Conservation (phyloP, 225 moss, liverwort and hornwort genomes). For the Physcomitrium patens region DNA sequence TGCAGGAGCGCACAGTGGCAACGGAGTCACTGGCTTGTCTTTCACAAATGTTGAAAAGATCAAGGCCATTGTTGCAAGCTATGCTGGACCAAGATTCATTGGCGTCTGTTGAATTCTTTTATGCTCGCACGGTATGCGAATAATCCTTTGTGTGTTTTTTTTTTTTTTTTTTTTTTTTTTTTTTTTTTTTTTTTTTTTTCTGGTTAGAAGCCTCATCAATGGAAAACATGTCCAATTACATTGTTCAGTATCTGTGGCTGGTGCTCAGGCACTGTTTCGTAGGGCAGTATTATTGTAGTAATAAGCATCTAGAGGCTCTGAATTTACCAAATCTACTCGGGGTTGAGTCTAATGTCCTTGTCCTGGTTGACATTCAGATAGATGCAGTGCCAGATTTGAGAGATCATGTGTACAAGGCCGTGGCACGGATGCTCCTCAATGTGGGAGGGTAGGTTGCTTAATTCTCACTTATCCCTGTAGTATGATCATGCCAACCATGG, state of each 20-base stretch:
- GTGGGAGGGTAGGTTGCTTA: conserved; percentile 75
- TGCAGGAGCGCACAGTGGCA: conserved; percentile 92
- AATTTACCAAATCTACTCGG: conserved; percentile 7
- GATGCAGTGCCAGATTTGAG: conserved; percentile 86
- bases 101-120: conserved; percentile 83
- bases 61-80: conserved; percentile 74
- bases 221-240: too few species aligned
- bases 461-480: neutral
- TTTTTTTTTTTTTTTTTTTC: too few species aligned
- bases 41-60: conserved; percentile 80
- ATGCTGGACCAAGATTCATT: conserved; percentile 80
- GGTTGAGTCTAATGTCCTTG: conserved; percentile 27
- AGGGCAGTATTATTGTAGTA: neutral
- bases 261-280: conserved; percentile 7
- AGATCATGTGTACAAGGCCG: conserved; percentile 87
- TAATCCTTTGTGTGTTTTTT: neutral
- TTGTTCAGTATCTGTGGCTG: neutral
- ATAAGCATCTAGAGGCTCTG: conserved; percentile 6
- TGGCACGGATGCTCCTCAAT: conserved; percentile 88
- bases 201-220: neutral
- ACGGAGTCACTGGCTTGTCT: conserved; percentile 84
- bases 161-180: too few species aligned
- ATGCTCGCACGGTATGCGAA: conserved; percentile 65
- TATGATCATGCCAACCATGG: neutral
- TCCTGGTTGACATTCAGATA: conserved; percentile 55